A percentile compares a stretch with the other conserved stretches of the same genome.
Conservation (phyloP, 768 basidiomycete species). For the Sarcomyxa edulis region DNA sequence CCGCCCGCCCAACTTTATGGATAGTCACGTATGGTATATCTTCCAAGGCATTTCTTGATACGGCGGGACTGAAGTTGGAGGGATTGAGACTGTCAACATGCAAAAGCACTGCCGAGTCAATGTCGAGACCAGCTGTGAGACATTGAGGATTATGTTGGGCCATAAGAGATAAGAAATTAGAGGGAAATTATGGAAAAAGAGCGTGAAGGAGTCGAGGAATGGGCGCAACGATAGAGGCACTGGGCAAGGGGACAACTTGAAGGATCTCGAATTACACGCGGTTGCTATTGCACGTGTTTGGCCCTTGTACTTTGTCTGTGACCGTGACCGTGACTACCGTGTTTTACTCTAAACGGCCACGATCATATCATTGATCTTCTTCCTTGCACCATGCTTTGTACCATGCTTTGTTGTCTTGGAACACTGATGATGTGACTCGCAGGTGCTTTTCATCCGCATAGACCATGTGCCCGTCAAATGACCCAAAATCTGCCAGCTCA, state of each 20-base stretch:
- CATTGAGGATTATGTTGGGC: conserved; percentile 30
- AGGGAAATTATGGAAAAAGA: conserved; percentile 7
- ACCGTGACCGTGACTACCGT: too few relatives aligned
- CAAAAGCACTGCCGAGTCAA: conserved; percentile 30
- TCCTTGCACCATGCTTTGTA: too few relatives aligned
- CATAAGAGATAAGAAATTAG: conserved; percentile 23
- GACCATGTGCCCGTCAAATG: too few relatives aligned
- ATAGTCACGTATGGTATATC: conserved; percentile 10
- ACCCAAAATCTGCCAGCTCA: too few relatives aligned
- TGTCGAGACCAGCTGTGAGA: conserved; percentile 40
- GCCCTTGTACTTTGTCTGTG: too few relatives aligned
- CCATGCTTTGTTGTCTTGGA: too few relatives aligned
- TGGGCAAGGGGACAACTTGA: conserved; percentile 1
- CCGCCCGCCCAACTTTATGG: conserved; percentile 5
- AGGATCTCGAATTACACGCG: too few relatives aligned
- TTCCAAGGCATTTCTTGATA: conserved; percentile 16
- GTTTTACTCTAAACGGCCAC: too few relatives aligned
- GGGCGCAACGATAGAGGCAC: conserved; percentile 2
- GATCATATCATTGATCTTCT: too few relatives aligned
- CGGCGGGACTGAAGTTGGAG: conserved; percentile 19
- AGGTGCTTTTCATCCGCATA: too few relatives aligned
- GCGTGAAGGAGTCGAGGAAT: conserved; percentile 7
- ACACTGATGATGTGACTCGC: too few relatives aligned
- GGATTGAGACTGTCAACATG: conserved; percentile 20
- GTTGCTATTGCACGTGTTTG: too few relatives aligned